These are phyloP conservation scores for Sphaerosporella brunnea DNA, from an alignment of 495 filamentous ascomycete species.

Conservation along the genomic window DNA sequence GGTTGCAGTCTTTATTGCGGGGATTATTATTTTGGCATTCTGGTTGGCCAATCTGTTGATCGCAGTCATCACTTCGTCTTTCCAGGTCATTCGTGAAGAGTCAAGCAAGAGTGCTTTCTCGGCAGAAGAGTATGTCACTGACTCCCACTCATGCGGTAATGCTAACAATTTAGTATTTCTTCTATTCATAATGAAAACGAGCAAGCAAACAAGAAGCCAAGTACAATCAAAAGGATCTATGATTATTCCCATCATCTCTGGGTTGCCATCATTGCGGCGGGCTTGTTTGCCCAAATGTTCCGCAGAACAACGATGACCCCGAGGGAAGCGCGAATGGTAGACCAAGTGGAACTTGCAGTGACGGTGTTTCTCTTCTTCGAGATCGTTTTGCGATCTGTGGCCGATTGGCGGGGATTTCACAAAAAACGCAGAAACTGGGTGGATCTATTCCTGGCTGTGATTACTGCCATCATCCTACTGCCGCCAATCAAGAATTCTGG, in stretches of 20 bases:
- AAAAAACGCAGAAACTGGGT: slow-evolving; percentile 52
- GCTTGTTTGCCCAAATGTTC: slow-evolving; percentile 53
- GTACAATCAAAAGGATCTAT: slow-evolving; percentile 47
- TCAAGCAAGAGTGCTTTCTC: slow-evolving; percentile 88
- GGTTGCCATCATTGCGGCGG: slow-evolving; percentile 62
- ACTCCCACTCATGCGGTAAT: too few species aligned
- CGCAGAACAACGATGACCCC: slow-evolving; percentile 55
- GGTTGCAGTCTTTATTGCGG: slow-evolving; percentile 22
- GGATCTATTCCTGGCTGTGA: slow-evolving; percentile 60
- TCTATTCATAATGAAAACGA: neutral
- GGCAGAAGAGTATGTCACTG: slow-evolving; percentile 36
- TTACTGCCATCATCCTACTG: slow-evolving; percentile 72
- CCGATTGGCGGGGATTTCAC: slow-evolving; percentile 67
- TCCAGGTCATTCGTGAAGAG: slow-evolving; percentile 96
- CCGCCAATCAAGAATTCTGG: slow-evolving; percentile 62
- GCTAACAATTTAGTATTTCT: neutral
- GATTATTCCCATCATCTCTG: slow-evolving; percentile 59
- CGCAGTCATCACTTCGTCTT: slow-evolving; percentile 94
- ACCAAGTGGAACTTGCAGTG: slow-evolving; percentile 54
- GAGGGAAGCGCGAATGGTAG: slow-evolving; percentile 28
- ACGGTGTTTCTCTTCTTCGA: slow-evolving; percentile 67
- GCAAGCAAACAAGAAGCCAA: slow-evolving; percentile 29
- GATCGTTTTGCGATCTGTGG: slow-evolving; percentile 59
- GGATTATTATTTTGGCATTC: slow-evolving; percentile 63
- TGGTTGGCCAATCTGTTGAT: slow-evolving; percentile 96